A percentile compares a stretch with the other conserved stretches of the same genome.
These are phyloP conservation scores for Lentinula sp. DNA, from an alignment of 768 basidiomycete genomes.

Conservation along the genomic window DNA sequence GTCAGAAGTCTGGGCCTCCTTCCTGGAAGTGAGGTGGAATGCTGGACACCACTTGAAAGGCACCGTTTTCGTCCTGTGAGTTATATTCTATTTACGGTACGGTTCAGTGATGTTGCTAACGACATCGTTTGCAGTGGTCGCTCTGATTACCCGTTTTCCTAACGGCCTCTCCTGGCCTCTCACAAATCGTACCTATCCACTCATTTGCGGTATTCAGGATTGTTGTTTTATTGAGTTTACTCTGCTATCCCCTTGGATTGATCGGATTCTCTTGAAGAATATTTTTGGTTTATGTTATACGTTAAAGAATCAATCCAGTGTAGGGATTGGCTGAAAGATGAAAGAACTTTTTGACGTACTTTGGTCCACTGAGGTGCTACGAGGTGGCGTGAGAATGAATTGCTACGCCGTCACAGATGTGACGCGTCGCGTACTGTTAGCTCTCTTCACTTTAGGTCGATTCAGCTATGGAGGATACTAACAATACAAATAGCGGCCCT, in stretches of 20 bases:
- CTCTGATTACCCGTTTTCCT: background rate
- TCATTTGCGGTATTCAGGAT: background rate
- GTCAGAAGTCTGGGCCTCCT: background rate
- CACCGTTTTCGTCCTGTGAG: background rate
- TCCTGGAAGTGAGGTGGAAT: background rate
- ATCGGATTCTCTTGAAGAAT: background rate
- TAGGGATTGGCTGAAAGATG: too few relatives aligned
- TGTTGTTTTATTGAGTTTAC: background rate
- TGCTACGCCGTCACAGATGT: background rate
- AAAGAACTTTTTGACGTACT: too few relatives aligned
- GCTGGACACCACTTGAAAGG: background rate
- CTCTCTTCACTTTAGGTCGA: background rate
- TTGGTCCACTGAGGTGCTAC: too few relatives aligned
- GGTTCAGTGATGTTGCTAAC: background rate
- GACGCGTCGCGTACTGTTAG: background rate
- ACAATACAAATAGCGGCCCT: conserved; percentile 30
- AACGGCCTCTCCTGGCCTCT: background rate
- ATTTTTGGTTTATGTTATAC: background rate
- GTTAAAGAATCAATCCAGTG: background rate
- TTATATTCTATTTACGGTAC: background rate
- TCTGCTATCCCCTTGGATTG: background rate
- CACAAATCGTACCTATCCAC: background rate
- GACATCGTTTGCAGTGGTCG: background rate
- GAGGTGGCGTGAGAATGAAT: background rate
- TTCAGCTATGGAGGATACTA: conserved; percentile 21